phyloP scores from a whole-genome alignment of 1,139 yeast genomes.

The Yamadazyma jaroonii region DNA sequence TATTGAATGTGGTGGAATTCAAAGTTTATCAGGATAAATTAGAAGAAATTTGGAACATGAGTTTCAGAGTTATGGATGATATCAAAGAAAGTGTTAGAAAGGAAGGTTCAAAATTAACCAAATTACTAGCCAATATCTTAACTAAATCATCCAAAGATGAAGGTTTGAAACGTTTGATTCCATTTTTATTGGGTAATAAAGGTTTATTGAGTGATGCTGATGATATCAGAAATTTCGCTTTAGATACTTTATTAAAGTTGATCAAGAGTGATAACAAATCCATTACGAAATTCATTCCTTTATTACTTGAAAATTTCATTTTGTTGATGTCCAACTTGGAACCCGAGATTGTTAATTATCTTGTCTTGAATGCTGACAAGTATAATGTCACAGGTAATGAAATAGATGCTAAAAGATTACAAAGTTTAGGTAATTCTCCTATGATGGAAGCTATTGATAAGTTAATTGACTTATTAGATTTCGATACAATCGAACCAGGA shows the following conservation, averaged over 20 bases:
- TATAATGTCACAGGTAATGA: conserved; percentile 70
- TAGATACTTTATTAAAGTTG: conserved; percentile 68
- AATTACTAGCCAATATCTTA: conserved; percentile 62
- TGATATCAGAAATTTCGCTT: conserved; percentile 75
- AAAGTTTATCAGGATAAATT: conserved; percentile 52
- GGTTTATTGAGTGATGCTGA: conserved; percentile 86
- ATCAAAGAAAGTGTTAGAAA: conserved; percentile 89
- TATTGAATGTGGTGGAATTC: conserved; percentile 60
- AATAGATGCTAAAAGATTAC: conserved; percentile 75
- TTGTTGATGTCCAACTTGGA: conserved; percentile 81
- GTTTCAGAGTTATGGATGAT: conserved; percentile 89
- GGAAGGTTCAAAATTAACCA: conserved; percentile 71
- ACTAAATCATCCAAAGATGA: conserved; percentile 36
- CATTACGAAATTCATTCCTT: conserved; percentile 67
- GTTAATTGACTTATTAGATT: conserved; percentile 59
- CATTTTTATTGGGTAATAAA: conserved; percentile 74
- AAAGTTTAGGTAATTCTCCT: conserved; percentile 77
- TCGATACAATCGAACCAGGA: conserved; percentile 48
- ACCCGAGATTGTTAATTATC: conserved; percentile 84
- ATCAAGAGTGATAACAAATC: conserved; percentile 60
- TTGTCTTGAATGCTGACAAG: conserved; percentile 85
- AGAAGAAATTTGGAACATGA: conserved; percentile 81
- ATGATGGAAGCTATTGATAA: conserved; percentile 85
- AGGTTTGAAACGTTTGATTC: conserved; percentile 65
- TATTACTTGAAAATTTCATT: conserved; percentile 66